Evolutionary conservation across 495 filamentous ascomycete genomes (phyloP), one percentile per base, ranked within the genome.

Genomic region (Cercophora sp.): DNA sequence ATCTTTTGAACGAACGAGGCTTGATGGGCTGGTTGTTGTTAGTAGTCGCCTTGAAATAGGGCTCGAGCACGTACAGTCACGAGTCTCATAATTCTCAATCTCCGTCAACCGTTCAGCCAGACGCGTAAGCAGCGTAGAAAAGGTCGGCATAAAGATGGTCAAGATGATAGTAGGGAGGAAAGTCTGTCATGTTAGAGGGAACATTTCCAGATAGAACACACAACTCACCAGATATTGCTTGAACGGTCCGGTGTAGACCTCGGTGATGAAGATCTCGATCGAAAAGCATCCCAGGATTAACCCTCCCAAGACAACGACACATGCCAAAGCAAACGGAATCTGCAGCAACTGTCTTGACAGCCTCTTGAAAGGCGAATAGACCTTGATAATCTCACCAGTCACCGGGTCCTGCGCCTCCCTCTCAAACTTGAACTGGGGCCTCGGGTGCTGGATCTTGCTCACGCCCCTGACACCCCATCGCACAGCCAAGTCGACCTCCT

Each of bases 221-320:
- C 8, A 44, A 66, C 81, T 63, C 69, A 96, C 90, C 71, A 98
- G 66, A 48, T 92, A 81, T 19, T 75, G 74, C 70, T 98, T 95
- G 45, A 94, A 80, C 0, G 93, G 93, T 0, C 93, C 93, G 54
- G 84, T 84, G 65, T 98, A 98, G 29, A 98, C 81, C 69, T 98
- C 91, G 0, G 85, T 88, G 52, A 98, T 87, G 69, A 97, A 96
- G 39, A 98, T 88, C 66, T 98, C 93, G 64, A 98, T 96, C 0
- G 83, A 84, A 68, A 97, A 97, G 62, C 90, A 94, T 20, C 82
- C 83, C 0, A 85, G 85, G 60, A 96, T 96, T 43, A 97, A 75
- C 2, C 81, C 79, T 0, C 91, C 93, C 4, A 98, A 74, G 1
- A 86, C 77, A 8, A 78, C 54, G 8, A 81, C 72, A 19, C 89